Evolutionary conservation across 169 alveolate species (phyloP).

Genomic region (Plasmodium coatneyi): DNA sequence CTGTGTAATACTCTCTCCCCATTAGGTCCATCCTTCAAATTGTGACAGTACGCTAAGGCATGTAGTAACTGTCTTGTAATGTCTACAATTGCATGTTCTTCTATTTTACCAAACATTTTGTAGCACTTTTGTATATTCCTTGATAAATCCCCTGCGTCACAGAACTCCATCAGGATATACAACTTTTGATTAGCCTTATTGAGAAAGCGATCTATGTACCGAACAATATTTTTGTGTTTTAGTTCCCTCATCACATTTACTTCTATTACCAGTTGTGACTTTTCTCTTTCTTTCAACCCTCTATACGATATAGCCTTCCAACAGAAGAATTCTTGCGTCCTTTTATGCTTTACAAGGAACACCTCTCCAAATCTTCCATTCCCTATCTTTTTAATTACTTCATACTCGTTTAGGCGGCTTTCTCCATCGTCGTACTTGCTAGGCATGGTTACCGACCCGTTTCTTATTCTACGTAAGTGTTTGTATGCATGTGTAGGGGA

Average conservation of each 20-base stretch:
- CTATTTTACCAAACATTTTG: conserved; percentile 90
- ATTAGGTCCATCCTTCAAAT: conserved; percentile 85
- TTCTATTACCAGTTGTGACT: conserved; percentile 95
- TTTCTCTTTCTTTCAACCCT: conserved; percentile 95
- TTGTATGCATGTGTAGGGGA: background rate
- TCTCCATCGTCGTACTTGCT: conserved; percentile 79
- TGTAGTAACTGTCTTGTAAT: conserved; percentile 93
- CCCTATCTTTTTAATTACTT: conserved; percentile 88
- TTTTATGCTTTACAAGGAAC: conserved; percentile 89
- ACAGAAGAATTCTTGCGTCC: conserved; percentile 89
- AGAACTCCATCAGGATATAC: conserved; percentile 96
- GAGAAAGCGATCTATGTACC: conserved; percentile 94
- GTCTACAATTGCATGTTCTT: conserved; percentile 95
- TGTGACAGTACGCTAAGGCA: conserved; percentile 96
- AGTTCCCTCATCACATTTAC: conserved; percentile 96
- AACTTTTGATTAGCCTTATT: conserved; percentile 92
- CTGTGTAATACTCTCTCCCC: conserved; percentile 94
- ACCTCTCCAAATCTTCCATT: conserved; percentile 94
- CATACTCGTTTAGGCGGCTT: conserved; percentile 84
- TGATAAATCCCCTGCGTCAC: conserved; percentile 97
- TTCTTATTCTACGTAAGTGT: background rate
- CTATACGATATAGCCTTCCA: conserved; percentile 96
- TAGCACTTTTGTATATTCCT: conserved; percentile 91
- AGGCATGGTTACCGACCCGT: conserved; percentile 33
- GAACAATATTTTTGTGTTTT: conserved; percentile 94